Base-by-base conservation (phyloP, 2,329 filamentous ascomycete genomes). In the Ophiognomonia clavigignenti-juglandacearum region DNA sequence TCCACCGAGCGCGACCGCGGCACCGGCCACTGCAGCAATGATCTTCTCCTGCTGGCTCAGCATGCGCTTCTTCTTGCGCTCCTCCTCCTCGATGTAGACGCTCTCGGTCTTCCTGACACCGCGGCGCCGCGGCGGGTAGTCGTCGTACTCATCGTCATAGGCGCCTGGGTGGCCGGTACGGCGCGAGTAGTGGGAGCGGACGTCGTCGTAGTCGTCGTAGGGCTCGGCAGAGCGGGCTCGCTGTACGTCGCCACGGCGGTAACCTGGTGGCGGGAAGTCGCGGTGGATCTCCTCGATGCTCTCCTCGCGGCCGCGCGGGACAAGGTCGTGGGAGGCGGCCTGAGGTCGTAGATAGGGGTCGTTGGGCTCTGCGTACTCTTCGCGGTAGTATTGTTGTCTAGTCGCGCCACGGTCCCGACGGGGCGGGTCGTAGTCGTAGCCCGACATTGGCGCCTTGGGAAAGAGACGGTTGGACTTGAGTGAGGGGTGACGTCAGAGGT, bases 241-340 rank as follows among this genome's bases (percentile, higher is more conserved):
- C 55, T 80, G 77, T 31, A 75, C 59, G 51, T 78, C 77, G 46
- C 65, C 59, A 46, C 65, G 54, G n/a, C 59, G 64, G 51, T 73
- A 70, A 31, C 76, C 82, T 6, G 83, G 85, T 6, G 88, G 87
- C 26, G 88, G 88, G 59, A 95, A 95, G 57, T 95, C 87, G 56
- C 89, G 83, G 54, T 82, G 81, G 51, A 95, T 82, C 67, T 95
- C 88, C 68, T 96, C 91, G 61, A 95, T 68, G 3, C 83, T 83
- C 59, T 89, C 85, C 62, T 91, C 84, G 54, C 85, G 83, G 41
- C 71, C 62, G 22, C 77, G 72, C 29, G 77, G 77, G 11, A 83
- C 67, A 7, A 84, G 68, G 35, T 82, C 78, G 50, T 70, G 74
- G 24, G 69, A 67, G 37, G 67, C 63, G 42, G 72, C 64, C 24